Evolutionary conservation across 2,329 filamentous ascomycete genomes (phyloP).

Genomic region (Monosporascus sp.): DNA sequence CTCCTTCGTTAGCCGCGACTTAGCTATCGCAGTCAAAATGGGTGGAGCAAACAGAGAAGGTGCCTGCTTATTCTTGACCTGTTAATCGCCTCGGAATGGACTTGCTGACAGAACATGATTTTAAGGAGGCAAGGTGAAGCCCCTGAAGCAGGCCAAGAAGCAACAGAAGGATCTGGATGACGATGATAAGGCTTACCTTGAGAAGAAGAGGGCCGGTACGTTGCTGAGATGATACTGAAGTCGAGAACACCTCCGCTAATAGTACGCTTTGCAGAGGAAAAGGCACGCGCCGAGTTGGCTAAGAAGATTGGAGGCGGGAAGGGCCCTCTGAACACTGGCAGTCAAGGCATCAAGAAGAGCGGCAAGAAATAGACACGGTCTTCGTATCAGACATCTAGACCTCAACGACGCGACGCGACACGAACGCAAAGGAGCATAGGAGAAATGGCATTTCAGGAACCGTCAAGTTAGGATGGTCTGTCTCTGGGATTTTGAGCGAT

Average conservation of each 20-base stretch:
- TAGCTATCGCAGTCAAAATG: constrained; percentile 41
- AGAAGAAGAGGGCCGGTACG: constrained; percentile 81
- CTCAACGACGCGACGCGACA: constrained; percentile 13
- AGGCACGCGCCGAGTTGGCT: constrained; percentile 80
- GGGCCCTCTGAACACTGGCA: constrained; percentile 78
- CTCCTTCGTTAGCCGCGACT: background rate
- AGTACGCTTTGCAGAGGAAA: constrained; percentile 54
- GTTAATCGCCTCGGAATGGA: background rate
- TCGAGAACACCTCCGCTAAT: background rate
- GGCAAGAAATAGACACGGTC: constrained; percentile 74
- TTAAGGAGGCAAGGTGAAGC: constrained; percentile 75
- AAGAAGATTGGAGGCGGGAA: constrained; percentile 72
- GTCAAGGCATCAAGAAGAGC: constrained; percentile 94
- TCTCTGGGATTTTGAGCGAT: constrained; percentile 8
- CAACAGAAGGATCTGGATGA: constrained; percentile 77
- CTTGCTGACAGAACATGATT: constrained; percentile 6
- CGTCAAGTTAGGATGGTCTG: background rate
- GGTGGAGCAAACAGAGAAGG: constrained; percentile 64
- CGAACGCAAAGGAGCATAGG: constrained; percentile 11
- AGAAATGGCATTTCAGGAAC: background rate
- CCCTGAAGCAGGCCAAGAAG: constrained; percentile 87
- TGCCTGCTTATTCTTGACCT: constrained; percentile 24
- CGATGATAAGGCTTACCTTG: constrained; percentile 74
- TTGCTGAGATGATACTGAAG: constrained; percentile 6
- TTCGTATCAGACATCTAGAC: constrained; percentile 10